These are phyloP conservation scores for Diospyros lotus DNA, from an alignment of 148 eudicot species.

Conservation along the genomic window DNA sequence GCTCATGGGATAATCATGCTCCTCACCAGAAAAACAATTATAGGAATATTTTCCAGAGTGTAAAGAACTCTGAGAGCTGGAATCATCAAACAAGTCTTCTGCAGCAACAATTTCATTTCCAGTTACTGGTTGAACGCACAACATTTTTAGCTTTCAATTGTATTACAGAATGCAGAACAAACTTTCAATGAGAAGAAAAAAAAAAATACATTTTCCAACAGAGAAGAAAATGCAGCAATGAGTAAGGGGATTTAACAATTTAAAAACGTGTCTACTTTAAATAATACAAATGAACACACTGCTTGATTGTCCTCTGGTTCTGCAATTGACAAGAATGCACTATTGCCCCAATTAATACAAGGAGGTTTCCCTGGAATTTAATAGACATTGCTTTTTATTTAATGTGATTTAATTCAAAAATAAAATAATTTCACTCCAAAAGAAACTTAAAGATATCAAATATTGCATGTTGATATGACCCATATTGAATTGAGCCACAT, in stretches of 20 bases:
- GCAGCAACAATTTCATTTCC: conserved; percentile 15
- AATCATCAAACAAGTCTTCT: conserved; percentile 44
- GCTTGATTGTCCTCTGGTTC: background rate
- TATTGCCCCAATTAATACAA: background rate
- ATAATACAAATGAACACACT: background rate
- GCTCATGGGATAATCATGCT: conserved; percentile 18
- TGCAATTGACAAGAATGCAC: background rate
- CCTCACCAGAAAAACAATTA: conserved; percentile 35
- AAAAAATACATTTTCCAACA: background rate
- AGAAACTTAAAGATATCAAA: background rate
- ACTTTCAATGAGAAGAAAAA: background rate
- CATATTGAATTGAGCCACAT: background rate
- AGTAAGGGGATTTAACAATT: background rate
- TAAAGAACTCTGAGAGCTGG: conserved; percentile 45
- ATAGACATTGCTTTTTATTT: background rate
- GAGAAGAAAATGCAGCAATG: background rate
- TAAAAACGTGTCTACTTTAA: background rate
- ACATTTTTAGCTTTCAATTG: background rate
- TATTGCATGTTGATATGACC: conserved; percentile 1
- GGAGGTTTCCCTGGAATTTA: background rate
- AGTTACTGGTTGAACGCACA: background rate
- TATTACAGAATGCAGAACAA: background rate
- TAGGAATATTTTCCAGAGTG: conserved; percentile 39
- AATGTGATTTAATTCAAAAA: background rate
- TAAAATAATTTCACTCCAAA: background rate